phyloP scores from a whole-genome alignment of 2,329 filamentous ascomycete species.

The Fusarium devonianum region DNA sequence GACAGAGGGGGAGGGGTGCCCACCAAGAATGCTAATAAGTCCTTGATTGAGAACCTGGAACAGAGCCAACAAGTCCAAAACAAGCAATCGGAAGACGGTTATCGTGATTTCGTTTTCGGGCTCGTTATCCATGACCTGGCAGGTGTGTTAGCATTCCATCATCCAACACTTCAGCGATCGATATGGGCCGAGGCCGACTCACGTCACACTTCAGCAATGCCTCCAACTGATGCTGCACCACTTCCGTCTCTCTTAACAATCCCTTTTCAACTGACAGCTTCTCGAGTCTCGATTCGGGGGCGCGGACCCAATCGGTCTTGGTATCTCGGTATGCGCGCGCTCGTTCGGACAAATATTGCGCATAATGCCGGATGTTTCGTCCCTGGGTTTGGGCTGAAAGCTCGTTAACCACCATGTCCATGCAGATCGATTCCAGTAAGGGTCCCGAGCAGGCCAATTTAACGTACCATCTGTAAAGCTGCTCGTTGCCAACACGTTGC shows the following conservation, averaged over 20 bases:
- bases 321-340: conserved; percentile 84
- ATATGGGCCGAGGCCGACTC: conserved; percentile 47
- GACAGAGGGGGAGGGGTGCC: conserved; percentile 41
- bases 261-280: conserved; percentile 90
- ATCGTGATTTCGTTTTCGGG: conserved; percentile 96
- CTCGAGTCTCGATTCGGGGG: conserved; percentile 83
- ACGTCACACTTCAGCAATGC: conserved; percentile 91
- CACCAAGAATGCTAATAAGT: conserved; percentile 95
- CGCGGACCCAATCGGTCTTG: conserved; percentile 87
- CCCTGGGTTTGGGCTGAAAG: conserved; percentile 87
- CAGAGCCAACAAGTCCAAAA: conserved; percentile 85
- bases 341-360: conserved; percentile 83
- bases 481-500: conserved; percentile 84
- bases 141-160: conserved; percentile 9
- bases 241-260: conserved; percentile 87
- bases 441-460: not conserved
- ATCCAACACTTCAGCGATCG: not conserved
- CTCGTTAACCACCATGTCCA: conserved; percentile 16
- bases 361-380: conserved; percentile 91
- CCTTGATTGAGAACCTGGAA: conserved; percentile 97
- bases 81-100: conserved; percentile 89
- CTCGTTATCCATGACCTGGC: conserved; percentile 82
- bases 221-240: conserved; percentile 85
- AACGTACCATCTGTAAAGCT: conserved; percentile 87
- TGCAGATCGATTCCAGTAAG: not conserved